Conservation (phyloP, 225 moss, liverwort and hornwort genomes). For the Bryum argenteum region DNA sequence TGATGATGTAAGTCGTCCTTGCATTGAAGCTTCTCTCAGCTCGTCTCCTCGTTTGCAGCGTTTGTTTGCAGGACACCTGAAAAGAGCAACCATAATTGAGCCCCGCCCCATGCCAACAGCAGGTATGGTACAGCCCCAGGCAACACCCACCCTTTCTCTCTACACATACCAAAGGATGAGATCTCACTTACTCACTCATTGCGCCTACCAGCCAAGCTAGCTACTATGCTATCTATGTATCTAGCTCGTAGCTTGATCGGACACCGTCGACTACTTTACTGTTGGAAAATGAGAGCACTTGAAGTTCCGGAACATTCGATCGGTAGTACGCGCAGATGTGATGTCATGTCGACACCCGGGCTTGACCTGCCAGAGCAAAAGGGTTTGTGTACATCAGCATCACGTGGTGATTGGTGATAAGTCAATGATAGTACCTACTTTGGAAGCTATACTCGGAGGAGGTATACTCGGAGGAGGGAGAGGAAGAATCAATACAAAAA, state of each 20-base stretch:
- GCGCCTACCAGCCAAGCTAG: not conserved
- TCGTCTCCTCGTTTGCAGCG: conserved; percentile 17
- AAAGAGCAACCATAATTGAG: conserved; percentile 19
- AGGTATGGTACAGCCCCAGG: not conserved
- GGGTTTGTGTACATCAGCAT: conserved; percentile 10
- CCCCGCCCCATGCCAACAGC: not conserved
- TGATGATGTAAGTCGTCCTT: conserved; percentile 27
- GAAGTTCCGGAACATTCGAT: conserved; percentile 14
- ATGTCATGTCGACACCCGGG: conserved; percentile 1
- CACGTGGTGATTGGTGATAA: conserved; percentile 13
- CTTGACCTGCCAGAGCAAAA: not conserved
- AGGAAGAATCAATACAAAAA: no score
- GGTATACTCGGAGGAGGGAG: no score
- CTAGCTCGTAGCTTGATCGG: not conserved
- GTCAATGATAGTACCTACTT: not conserved
- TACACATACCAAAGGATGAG: no score
- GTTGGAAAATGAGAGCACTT: conserved; percentile 6
- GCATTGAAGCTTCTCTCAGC: no score
- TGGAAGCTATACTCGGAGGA: no score
- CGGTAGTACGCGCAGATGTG: conserved; percentile 1
- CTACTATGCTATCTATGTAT: not conserved
- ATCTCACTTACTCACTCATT: not conserved
- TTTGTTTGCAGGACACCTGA: conserved; percentile 39
- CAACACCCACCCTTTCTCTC: no score
- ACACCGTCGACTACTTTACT: conserved; percentile 20